Evolutionary conservation across 768 basidiomycete species (phyloP).

Genomic region (Tylopilus intermedius): DNA sequence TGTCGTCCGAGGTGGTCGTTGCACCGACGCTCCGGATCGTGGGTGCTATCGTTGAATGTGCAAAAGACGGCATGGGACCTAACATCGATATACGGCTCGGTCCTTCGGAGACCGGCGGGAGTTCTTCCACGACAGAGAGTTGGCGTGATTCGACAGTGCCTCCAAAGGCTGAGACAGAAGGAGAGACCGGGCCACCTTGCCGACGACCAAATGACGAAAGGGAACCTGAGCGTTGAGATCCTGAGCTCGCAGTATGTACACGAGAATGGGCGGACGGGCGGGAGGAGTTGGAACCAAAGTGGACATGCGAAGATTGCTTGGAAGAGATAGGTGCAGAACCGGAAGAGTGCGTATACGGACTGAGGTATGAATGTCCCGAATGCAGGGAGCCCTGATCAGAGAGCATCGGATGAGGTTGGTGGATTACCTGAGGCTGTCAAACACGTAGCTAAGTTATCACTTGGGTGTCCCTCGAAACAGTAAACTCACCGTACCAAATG

Average conservation of each 20-base stretch:
- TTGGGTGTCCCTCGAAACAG: background rate
- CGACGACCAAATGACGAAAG: constrained; percentile 51
- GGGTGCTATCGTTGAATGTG: constrained; percentile 23
- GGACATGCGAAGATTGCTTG: constrained; percentile 35
- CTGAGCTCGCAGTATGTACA: constrained; percentile 32
- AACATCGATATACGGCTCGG: constrained; percentile 25
- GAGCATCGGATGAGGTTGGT: constrained; percentile 36
- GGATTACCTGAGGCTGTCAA: constrained; percentile 41
- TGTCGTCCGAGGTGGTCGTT: constrained; percentile 30
- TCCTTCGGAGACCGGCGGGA: constrained; percentile 12
- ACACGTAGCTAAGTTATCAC: constrained; percentile 15
- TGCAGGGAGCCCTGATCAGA: constrained; percentile 65
- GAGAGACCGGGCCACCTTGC: constrained; percentile 36
- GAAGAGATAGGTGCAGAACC: constrained; percentile 51
- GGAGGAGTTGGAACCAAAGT: constrained; percentile 52
- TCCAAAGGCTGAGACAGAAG: constrained; percentile 50
- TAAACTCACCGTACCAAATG: constrained; percentile 59
- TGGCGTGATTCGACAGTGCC: constrained; percentile 14
- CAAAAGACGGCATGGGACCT: constrained; percentile 33
- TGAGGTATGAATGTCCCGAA: constrained; percentile 56
- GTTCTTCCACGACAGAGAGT: constrained; percentile 22
- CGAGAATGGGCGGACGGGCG: constrained; percentile 45
- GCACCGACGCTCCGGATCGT: constrained; percentile 31
- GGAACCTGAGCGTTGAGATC: constrained; percentile 45
- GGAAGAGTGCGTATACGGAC: constrained; percentile 43